These are phyloP conservation scores for Suhomyces atakaporum DNA, from an alignment of 1,139 yeast species.

Conservation along the genomic window DNA sequence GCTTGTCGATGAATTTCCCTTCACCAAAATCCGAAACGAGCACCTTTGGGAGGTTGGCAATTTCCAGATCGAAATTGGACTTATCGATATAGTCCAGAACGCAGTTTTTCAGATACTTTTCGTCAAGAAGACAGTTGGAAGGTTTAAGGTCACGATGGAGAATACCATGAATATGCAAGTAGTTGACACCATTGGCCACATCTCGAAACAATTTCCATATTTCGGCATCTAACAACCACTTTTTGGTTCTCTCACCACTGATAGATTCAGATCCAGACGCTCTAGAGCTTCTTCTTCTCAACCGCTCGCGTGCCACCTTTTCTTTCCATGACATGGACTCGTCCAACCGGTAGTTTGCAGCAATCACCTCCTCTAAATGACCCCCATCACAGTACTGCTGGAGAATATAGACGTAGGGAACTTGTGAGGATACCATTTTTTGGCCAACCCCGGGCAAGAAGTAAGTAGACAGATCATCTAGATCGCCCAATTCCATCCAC, in stretches of 20 bases:
- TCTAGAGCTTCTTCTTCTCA: constrained; percentile 21
- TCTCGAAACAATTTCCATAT: constrained; percentile 70
- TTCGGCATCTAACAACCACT: constrained; percentile 36
- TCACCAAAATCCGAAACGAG: constrained; percentile 91
- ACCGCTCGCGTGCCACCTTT: constrained; percentile 28
- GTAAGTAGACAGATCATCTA: constrained; percentile 45
- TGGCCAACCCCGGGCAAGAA: constrained; percentile 22
- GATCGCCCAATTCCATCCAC: constrained; percentile 78
- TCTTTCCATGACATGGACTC: constrained; percentile 28
- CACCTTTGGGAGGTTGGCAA: constrained; percentile 56
- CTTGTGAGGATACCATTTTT: constrained; percentile 20
- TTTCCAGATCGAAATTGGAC: constrained; percentile 24
- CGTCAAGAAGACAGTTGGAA: constrained; percentile 72
- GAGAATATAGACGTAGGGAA: constrained; percentile 81
- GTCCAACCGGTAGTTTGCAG: constrained; percentile 29
- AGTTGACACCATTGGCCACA: constrained; percentile 66
- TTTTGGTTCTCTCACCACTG: constrained; percentile 17
- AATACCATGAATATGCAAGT: constrained; percentile 71
- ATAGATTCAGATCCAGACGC: no score
- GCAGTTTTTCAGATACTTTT: constrained; percentile 23
- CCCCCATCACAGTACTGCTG: constrained; percentile 92
- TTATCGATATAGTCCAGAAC: not conserved
- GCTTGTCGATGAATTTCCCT: constrained; percentile 66
- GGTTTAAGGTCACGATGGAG: constrained; percentile 89
- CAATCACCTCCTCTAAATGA: constrained; percentile 69